A percentile compares a stretch with the other conserved stretches of the same genome.
Evolutionary conservation across 108 stramenopile genomes (phyloP).

Genomic region (Aurantiochytrium sp.): DNA sequence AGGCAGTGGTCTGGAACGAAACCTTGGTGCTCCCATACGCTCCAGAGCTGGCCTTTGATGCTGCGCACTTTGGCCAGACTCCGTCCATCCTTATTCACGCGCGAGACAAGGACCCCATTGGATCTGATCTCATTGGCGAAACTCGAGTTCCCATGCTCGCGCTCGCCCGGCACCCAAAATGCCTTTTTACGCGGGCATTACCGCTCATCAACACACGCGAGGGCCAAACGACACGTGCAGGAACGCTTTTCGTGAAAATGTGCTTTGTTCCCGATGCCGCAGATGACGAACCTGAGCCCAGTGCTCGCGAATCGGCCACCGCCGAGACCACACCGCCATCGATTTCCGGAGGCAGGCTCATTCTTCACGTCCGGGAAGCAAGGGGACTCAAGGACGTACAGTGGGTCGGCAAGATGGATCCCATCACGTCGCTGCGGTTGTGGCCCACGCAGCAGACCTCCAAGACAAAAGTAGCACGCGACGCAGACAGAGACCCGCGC

Average conservation of each 20-base stretch:
- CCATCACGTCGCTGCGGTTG: not conserved
- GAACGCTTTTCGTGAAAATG: not conserved
- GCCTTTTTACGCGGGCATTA: not conserved
- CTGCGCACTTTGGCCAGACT: not conserved
- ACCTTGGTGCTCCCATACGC: not conserved
- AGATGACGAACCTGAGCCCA: too few species aligned
- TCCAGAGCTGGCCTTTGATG: not conserved
- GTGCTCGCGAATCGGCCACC: too few species aligned
- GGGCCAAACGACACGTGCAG: not conserved
- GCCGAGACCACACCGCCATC: too few species aligned
- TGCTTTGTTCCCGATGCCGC: not conserved
- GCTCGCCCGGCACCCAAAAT: not conserved
- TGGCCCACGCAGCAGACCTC: not conserved
- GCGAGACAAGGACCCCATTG: not conserved
- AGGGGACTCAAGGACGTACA: not conserved
- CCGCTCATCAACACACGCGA: not conserved
- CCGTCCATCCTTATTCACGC: not conserved
- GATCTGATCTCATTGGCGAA: not conserved
- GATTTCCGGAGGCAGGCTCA: not conserved
- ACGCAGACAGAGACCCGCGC: not conserved
- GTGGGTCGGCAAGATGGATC: slow-evolving; percentile 11
- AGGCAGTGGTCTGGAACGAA: not conserved
- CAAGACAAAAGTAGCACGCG: not conserved
- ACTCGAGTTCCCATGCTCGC: not conserved
- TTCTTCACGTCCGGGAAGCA: not conserved